Base-by-base conservation (phyloP, 2,329 filamentous ascomycete species). In the Aspergillus jensenii region DNA sequence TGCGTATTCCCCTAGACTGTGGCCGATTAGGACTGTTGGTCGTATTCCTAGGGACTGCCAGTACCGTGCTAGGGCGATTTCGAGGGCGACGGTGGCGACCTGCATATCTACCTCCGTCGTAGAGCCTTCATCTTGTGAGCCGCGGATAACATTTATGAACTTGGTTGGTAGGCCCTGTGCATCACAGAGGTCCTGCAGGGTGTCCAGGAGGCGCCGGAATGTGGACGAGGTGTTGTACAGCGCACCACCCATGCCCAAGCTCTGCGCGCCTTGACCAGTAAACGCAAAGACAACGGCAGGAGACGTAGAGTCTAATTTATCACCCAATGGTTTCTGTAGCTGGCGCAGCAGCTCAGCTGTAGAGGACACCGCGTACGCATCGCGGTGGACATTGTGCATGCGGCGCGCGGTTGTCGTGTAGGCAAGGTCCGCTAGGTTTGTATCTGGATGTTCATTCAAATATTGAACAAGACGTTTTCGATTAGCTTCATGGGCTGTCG, bases 391-490 rank as follows among this genome's bases (percentile, higher is more conserved):
- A 8, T 56, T 27, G 52, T 80, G 78, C 1, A 66, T 59, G 0
- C 78, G 72, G 6, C 79, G 73, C 11, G 87, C 88, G 6, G 86
- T 89, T 0, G 84, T 85, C 1, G 85, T 87, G 73, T 89, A 90
- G 0, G 86, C 81, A 1, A 90, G 74, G 56, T 84, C 76, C 1
- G 81, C 75, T 2, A 89, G 67, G 0, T 80, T 80, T 0, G 70
- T 50, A 1, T 80, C 79, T 3, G 59, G 58, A 2, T 65, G 54
- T 2, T 9, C 8, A 19, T 48, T 45, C 2, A 66, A n/a, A 72
- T 80, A 84, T 0, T 64, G 63, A 6, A 85, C 73, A 3, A 87
- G 76, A 4, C 75, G 74, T 66, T 84, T 76, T 0, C 83, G 76
- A 62, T 88, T 88, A 46, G 76, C 75, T 50, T 71, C 64, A 11